phyloP scores from a whole-genome alignment of 768 basidiomycete genomes.

The Tylopilus vinaceipallidus region DNA sequence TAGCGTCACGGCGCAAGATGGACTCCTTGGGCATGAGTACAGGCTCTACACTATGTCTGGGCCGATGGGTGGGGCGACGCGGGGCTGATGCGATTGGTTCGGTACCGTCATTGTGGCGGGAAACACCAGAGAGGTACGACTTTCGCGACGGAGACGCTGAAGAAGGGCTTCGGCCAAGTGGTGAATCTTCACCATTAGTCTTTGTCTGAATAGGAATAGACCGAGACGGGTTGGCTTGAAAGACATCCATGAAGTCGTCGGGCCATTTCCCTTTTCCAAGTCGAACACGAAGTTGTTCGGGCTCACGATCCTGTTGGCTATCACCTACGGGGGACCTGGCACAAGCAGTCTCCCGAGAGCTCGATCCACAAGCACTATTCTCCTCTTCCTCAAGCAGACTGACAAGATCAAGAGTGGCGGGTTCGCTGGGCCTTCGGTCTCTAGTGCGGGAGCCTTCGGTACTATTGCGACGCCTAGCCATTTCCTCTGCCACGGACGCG shows the following conservation, averaged over 20 bases:
- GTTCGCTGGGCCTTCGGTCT: slow-evolving; percentile 67
- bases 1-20: slow-evolving; percentile 49
- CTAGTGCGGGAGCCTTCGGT: slow-evolving; percentile 34
- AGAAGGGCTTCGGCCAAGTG: slow-evolving; percentile 33
- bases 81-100: slow-evolving; percentile 39
- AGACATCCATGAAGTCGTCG: slow-evolving; percentile 70
- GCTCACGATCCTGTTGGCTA: slow-evolving; percentile 23
- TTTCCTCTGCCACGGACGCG: slow-evolving; percentile 45
- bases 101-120: slow-evolving; percentile 45
- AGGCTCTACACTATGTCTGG: slow-evolving; percentile 62
- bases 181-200: slow-evolving; percentile 22
- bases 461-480: slow-evolving; percentile 37
- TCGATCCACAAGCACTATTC: slow-evolving; percentile 46
- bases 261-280: slow-evolving; percentile 83
- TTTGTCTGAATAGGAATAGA: slow-evolving; percentile 28
- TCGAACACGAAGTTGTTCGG: slow-evolving; percentile 43
- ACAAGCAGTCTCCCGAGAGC: slow-evolving; percentile 34
- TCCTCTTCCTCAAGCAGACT: slow-evolving; percentile 74
- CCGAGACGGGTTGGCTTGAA: slow-evolving; percentile 36
- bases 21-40: slow-evolving; percentile 50
- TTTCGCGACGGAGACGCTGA: slow-evolving; percentile 52
- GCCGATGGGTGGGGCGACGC: slow-evolving; percentile 60
- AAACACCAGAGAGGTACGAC: slow-evolving; percentile 48
- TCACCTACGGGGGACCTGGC: slow-evolving; percentile 19
- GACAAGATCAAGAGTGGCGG: slow-evolving; percentile 56